Base-by-base conservation (phyloP, 495 filamentous ascomycete genomes). In the Xylaria grammica region DNA sequence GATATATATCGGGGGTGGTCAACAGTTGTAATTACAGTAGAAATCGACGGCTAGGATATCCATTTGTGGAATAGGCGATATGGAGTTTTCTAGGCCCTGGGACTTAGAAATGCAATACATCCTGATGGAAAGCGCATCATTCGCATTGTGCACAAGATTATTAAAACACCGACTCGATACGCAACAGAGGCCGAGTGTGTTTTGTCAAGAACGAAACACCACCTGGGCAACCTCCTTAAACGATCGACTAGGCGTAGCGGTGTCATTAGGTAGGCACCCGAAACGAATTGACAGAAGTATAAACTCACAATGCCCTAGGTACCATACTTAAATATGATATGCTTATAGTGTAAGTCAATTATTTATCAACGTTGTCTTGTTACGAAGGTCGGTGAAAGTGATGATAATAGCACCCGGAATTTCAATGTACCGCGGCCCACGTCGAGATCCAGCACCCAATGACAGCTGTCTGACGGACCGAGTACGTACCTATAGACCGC, bases 361-460 rank as follows among this genome's bases (percentile, higher is more conserved):
- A n/a, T n/a, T n/a, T n/a, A n/a, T n/a, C n/a, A n/a, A n/a, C n/a
- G n/a, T n/a, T n/a, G n/a, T n/a, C n/a, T n/a, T n/a, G n/a, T n/a
- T n/a, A n/a, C n/a, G n/a, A n/a, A n/a, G n/a, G n/a, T n/a, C n/a
- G n/a, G n/a, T n/a, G n/a, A n/a, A n/a, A n/a, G n/a, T n/a, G n/a
- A n/a, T n/a, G n/a, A n/a, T n/a, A n/a, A n/a, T n/a, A n/a, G n/a
- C 1, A 22, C 53, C 53, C 38, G 54, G 54, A 57, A 27, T 56
- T 56, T 56, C 20, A 8, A 57, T 30, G 54, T 57, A 57, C 38
- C 42, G 56, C 11, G 42, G 11, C 56, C 56, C 56, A 59, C 42
- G 4, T 48, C 26, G 3, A 34, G 26, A 59, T 3, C 15, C n/a
- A 10, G 8, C 54, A 44, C 7, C 54, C 54, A 58, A 58, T 58